A percentile compares a stretch with the other conserved stretches of the same genome.
Evolutionary conservation across 495 filamentous ascomycete genomes (phyloP).

Genomic region (Aspergillus ellipticus): DNA sequence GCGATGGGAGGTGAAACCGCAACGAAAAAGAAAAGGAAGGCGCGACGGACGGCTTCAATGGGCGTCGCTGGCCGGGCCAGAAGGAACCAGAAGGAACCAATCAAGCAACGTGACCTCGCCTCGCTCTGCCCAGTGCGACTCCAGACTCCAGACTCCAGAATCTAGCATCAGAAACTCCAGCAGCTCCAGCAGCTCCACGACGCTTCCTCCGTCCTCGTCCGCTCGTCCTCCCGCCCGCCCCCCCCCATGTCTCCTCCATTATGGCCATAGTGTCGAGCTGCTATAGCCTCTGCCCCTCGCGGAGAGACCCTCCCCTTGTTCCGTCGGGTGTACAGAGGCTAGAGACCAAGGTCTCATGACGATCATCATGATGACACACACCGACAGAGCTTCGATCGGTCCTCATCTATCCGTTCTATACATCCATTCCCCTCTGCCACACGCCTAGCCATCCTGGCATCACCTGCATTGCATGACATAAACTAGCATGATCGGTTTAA

Average conservation of each 20-base stretch:
- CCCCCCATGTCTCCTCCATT: not conserved
- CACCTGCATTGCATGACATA: slow-evolving; percentile 15
- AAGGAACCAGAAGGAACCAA: too few species aligned
- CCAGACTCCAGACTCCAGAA: too few species aligned
- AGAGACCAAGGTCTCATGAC: slow-evolving; percentile 15
- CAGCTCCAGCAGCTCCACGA: too few species aligned
- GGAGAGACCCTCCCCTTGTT: not conserved
- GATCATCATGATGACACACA: slow-evolving; percentile 2
- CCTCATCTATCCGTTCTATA: not conserved
- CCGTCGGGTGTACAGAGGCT: not conserved
- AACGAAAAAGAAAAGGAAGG: not conserved
- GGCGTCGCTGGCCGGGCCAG: not conserved
- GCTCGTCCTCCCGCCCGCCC: not conserved
- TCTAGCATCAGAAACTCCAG: too few species aligned
- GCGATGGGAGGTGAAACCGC: too few species aligned
- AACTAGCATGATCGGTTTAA: slow-evolving; percentile 6
- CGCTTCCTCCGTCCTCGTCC: too few species aligned
- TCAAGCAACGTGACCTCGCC: slow-evolving; percentile 14
- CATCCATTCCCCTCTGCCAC: slow-evolving; percentile 1
- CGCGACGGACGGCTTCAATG: too few species aligned
- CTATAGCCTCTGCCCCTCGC: not conserved
- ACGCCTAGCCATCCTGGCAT: slow-evolving; percentile 13
- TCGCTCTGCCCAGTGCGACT: slow-evolving; percentile 5
- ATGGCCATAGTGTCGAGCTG: not conserved
- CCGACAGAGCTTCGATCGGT: slow-evolving; percentile 1